Conservation (phyloP, 495 filamentous ascomycete genomes). For the Haplographium delicatum region DNA sequence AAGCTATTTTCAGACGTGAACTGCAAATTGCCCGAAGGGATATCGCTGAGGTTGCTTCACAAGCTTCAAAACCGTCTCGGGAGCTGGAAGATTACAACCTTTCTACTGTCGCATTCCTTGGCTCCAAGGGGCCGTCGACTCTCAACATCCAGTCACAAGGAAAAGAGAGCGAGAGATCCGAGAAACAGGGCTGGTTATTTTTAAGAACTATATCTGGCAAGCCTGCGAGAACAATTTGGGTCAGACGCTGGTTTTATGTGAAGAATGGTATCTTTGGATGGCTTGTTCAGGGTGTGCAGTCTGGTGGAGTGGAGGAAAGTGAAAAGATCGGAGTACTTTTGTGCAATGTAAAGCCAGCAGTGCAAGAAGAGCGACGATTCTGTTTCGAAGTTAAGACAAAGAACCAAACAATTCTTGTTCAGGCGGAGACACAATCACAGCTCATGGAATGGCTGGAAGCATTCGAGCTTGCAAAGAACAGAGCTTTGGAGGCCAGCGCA, state of each 20-base stretch:
- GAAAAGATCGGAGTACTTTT: conserved; percentile 94
- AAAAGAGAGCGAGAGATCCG: conserved; percentile 31
- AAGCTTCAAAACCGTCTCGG: conserved; percentile 69
- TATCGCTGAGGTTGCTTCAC: conserved; percentile 73
- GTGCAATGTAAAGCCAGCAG: conserved; percentile 84
- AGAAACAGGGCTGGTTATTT: conserved; percentile 96
- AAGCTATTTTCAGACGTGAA: conserved; percentile 72
- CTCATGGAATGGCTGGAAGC: conserved; percentile 87
- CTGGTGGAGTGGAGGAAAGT: conserved; percentile 86
- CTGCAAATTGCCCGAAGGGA: conserved; percentile 71
- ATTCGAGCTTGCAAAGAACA: conserved; percentile 90
- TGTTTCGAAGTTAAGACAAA: conserved; percentile 99
- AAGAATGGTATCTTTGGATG: conserved; percentile 95
- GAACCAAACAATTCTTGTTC: conserved; percentile 80
- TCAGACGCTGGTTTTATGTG: conserved; percentile 89
- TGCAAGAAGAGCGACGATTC: conserved; percentile 89
- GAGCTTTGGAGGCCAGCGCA: conserved; percentile 72
- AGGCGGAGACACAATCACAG: conserved; percentile 87
- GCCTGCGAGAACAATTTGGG: conserved; percentile 80
- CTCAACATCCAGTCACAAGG: conserved; percentile 35
- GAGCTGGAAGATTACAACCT: conserved; percentile 91
- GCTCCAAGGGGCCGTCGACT: conserved; percentile 62
- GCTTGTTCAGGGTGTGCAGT: conserved; percentile 78
- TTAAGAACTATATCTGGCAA: conserved; percentile 79
- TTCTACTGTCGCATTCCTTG: conserved; percentile 79